Evolutionary conservation across 2,329 filamentous ascomycete genomes (phyloP).

Genomic region (Colletotrichum eremochloae): DNA sequence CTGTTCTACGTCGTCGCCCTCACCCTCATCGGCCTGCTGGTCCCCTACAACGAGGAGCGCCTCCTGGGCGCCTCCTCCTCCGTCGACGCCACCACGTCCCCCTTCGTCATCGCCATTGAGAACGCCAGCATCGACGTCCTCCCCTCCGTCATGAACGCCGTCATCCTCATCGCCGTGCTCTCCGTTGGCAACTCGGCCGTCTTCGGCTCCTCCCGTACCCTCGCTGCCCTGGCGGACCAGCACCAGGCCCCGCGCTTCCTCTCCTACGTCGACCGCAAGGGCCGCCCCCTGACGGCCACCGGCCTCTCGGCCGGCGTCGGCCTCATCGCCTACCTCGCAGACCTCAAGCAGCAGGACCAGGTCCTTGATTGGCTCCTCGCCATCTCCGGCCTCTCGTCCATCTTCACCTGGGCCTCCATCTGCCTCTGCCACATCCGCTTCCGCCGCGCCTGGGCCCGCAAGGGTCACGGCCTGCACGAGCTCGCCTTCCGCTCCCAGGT

Average conservation of each 20-base stretch:
- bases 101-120: slow-evolving; percentile 93
- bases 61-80: slow-evolving; percentile 69
- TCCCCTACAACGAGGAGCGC: slow-evolving; percentile 76
- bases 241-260: slow-evolving; percentile 83
- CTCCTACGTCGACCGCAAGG: slow-evolving; percentile 85
- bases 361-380: slow-evolving; percentile 85
- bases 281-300: slow-evolving; percentile 84
- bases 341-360: slow-evolving; percentile 66
- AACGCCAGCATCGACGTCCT: slow-evolving; percentile 85
- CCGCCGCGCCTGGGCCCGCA: slow-evolving; percentile 79
- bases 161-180: slow-evolving; percentile 90
- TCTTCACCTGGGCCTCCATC: slow-evolving; percentile 87
- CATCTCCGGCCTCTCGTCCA: slow-evolving; percentile 75
- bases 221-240: slow-evolving; percentile 91
- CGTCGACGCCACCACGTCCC: slow-evolving; percentile 77
- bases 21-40: slow-evolving; percentile 83
- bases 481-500: slow-evolving; percentile 86
- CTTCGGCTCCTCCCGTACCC: slow-evolving; percentile 90
- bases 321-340: slow-evolving; percentile 82
- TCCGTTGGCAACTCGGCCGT: slow-evolving; percentile 94
- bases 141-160: slow-evolving; percentile 92
- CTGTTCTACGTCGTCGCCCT: slow-evolving; percentile 91
- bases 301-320: slow-evolving; percentile 75
- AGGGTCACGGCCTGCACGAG: slow-evolving; percentile 79
- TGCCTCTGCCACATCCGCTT: slow-evolving; percentile 95